Base-by-base conservation (phyloP, 2,329 filamentous ascomycete species). In the Aspergillus pseudotamarii region DNA sequence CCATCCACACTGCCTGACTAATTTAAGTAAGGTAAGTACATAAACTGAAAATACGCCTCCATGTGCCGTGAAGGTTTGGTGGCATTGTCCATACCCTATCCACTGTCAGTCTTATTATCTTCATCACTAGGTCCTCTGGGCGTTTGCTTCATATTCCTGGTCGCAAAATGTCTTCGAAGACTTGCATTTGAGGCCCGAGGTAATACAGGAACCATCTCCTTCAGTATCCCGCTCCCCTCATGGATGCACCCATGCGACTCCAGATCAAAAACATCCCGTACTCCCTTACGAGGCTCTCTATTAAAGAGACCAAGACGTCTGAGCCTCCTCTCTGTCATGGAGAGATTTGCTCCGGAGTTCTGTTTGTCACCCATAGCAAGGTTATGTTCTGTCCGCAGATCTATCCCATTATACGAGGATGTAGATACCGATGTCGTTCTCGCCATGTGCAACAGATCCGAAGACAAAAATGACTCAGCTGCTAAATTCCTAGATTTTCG, bases 261-360 rank as follows among this genome's bases (percentile, higher is more conserved):
- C 16, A 69, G 43, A 61, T 70, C 68, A 36, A 70, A 70, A 16
- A 71, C 41, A 54, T 68, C 68, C 46, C 68, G 63, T n/a, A 71
- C 32, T 41, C 62, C 58, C 36, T 62, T 66, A 41, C 69, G 68
- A 48, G 56, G 46, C 9, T 46, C 62, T 51, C 41, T 65, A 6
- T 58, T 50, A n/a, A 65, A 59, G 28, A 50, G 12, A 21, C 34
- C 57, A 48, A 51, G 48, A 12, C 34, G 36, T 43, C 23, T 38
- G 12, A 30, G 46, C 38, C 23, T 51, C 23, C 23, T n/a, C 34
- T 38, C 21, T 41, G 34, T 38, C 21, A 26, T n/a, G n/a, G 21
- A 26, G 51, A 21, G 19, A 34, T 51, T 32, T 51, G 26, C 16
- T 21, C 9, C 32, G 34, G 34, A 55, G n/a, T 19, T 21, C n/a